Percentiles rank a stretch among this genome's conserved stretches.
Evolutionary conservation across 2,329 filamentous ascomycete genomes (phyloP).

Genomic region (Fusarium sp.): DNA sequence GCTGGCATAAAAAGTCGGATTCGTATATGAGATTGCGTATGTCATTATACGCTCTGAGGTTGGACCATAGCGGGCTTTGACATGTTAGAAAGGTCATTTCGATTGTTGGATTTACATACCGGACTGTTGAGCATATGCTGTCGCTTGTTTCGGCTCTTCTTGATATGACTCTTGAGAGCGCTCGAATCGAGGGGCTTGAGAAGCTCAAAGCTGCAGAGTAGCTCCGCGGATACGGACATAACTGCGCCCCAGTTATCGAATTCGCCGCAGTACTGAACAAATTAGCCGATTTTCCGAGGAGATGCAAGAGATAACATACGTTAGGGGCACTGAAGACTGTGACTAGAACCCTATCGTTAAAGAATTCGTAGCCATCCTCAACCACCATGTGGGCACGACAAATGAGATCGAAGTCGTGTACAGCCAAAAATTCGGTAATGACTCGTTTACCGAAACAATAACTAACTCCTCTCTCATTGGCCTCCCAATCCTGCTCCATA

Average conservation of each 20-base stretch:
- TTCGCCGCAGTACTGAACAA: constrained; percentile 90
- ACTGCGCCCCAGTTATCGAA: constrained; percentile 99
- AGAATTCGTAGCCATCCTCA: constrained; percentile 99
- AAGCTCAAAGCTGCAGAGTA: constrained; percentile 97
- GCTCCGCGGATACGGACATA: constrained; percentile 95
- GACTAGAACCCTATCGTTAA: constrained; percentile 93
- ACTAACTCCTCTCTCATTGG: constrained; percentile 95
- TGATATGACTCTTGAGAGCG: constrained; percentile 97
- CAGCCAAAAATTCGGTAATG: constrained; percentile 93
- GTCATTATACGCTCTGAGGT: constrained; percentile 67
- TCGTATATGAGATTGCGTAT: constrained; percentile 39
- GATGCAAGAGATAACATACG: constrained; percentile 69
- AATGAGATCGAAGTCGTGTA: constrained; percentile 97
- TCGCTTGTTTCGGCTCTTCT: constrained; percentile 95
- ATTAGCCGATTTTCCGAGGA: constrained; percentile 47
- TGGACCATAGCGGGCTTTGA: constrained; percentile 68
- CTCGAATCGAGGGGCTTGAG: constrained; percentile 97
- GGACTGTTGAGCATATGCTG: constrained; percentile 97
- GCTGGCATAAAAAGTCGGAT: constrained; percentile 37
- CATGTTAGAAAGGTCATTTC: constrained; percentile 17
- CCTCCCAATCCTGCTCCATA: constrained; percentile 98
- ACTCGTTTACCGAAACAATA: constrained; percentile 99
- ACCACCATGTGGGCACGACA: constrained; percentile 99
- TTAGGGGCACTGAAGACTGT: constrained; percentile 99
- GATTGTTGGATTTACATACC: constrained; percentile 70